phyloP scores from a whole-genome alignment of 345 rosid species.

The Rhodomyrtus tomentosa region DNA sequence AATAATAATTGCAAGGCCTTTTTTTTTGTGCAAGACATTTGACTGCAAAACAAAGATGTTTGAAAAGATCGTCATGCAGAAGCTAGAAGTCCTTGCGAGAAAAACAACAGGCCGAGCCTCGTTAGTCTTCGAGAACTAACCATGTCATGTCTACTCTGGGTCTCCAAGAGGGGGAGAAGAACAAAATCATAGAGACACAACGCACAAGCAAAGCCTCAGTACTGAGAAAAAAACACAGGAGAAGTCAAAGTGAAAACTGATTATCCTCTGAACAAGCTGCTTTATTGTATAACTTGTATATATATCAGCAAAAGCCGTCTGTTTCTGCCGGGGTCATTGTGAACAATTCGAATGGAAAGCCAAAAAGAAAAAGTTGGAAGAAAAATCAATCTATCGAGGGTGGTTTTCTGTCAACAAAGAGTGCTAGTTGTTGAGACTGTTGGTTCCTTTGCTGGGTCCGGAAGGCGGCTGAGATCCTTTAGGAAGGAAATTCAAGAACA shows the following conservation, averaged over 20 bases:
- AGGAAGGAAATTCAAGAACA: slow-evolving; percentile 46
- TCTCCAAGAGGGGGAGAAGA: no score
- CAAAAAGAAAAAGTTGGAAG: background rate
- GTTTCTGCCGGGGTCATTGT: background rate
- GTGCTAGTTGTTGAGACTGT: slow-evolving; percentile 25
- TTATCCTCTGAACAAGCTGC: background rate
- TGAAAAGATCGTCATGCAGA: background rate
- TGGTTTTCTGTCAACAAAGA: background rate
- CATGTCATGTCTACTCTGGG: background rate
- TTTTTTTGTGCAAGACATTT: no score
- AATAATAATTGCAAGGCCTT: background rate
- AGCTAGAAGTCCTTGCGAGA: background rate
- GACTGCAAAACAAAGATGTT: background rate
- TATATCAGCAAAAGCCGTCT: background rate
- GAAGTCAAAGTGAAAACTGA: background rate
- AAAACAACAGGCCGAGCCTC: background rate
- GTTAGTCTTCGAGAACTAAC: background rate
- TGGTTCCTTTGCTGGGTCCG: slow-evolving; percentile 41
- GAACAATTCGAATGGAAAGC: background rate
- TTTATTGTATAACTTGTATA: background rate
- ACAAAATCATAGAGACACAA: background rate
- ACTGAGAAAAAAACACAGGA: background rate
- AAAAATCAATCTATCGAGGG: background rate
- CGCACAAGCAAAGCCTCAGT: background rate
- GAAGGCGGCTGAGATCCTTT: slow-evolving; percentile 39